Base-by-base conservation (phyloP, 495 filamentous ascomycete species). In the Pseudevernia furfuracea region DNA sequence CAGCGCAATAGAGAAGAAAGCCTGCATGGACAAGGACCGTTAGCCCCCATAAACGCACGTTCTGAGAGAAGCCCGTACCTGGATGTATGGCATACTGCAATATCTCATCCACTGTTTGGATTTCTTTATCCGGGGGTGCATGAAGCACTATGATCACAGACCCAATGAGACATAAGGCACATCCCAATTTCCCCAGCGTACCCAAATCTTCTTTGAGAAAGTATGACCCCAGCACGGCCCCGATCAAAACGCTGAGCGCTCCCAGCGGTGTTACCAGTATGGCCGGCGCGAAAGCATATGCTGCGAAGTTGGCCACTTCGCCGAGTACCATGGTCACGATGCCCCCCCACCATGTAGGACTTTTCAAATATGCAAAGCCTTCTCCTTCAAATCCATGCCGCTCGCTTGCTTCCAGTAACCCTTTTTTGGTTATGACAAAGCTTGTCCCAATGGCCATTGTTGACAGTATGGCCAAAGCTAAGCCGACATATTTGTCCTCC, bases 81-180 rank as follows among this genome's bases (percentile, higher is more conserved):
- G 91, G 89, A 71, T 89, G 85, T 65, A 97, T 83, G 52, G 95
- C 95, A 79, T 89, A 94, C 68, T 86, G 73, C 60, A 98, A 77
- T 66, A 98, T 93, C 73, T 92, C 81, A 70, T 96, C 90, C 64
- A 98, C 89, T 19, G 84, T 91, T 63, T 88, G 75, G 63, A 98
- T 92, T 48, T 91, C 87, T 78, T 90, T 84, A 76, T 98, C 94
- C 44, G 94, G 90, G 56, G 94, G 94, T 59, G 94, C 94, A 79
- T 98, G 95, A 37, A 98, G 83, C 36, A 98, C 94, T 70, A 98
- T 98, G 60, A 98, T 90, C 69, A 97, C 90, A 41, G 93, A 96
- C 38, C 94, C 94, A 60, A 97, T 90, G 60, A 98, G 82, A 74
- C 95, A 97, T 77, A 92, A 90, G 62, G 94, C 95, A 75, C 95